Evolutionary conservation across 1,284 basidiomycete genomes (phyloP), one percentile per base, ranked within the genome.

Genomic region (Lentinus polychrous): DNA sequence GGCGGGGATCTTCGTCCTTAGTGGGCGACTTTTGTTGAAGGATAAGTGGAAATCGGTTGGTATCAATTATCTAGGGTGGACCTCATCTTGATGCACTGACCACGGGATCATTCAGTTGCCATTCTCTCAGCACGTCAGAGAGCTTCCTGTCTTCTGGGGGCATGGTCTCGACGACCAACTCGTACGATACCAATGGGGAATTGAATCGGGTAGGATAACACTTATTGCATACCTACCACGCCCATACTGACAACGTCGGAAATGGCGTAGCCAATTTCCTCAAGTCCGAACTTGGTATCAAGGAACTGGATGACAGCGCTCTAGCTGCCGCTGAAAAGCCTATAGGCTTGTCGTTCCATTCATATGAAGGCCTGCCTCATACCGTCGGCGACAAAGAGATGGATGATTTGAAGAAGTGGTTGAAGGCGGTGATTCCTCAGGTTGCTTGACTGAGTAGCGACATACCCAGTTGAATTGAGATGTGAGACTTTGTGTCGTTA

Each of bases 101-200:
- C 14, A n/a, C n/a, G 43, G 31, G 5, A 51, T 86, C 82, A 76
- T 85, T 72, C 22, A 40, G 39, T 22, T 40, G 12, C 39, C 39
- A 5, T 62, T 70, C 31, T 73, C 77, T 4, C 65, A 72, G 10
- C 70, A 80, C 55, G 75, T 78, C 17, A 68, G 71, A 46, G 72
- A 75, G 8, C 70, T 79, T 15, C 86, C 90, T 1, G 73, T 93
- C 35, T 94, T 94, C 69, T 89, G 88, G 82, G 93, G 87, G 8
- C 89, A 92, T 55, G 92, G 92, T 8, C 78, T 70, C 10, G 68
- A 66, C 23, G 92, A 95, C 64, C 79, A 78, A 8, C 72, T 94
- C 8, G 83, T 94, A 46, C 20, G 17, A 20, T 36, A 49, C 14
- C 32, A 43, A 10, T 32, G n/a, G 17, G 42, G 42, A 10, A 5